Evolutionary conservation across 169 alveolate genomes (phyloP), one percentile per base, ranked within the genome.

Genomic region (Plasmodium ovale): DNA sequence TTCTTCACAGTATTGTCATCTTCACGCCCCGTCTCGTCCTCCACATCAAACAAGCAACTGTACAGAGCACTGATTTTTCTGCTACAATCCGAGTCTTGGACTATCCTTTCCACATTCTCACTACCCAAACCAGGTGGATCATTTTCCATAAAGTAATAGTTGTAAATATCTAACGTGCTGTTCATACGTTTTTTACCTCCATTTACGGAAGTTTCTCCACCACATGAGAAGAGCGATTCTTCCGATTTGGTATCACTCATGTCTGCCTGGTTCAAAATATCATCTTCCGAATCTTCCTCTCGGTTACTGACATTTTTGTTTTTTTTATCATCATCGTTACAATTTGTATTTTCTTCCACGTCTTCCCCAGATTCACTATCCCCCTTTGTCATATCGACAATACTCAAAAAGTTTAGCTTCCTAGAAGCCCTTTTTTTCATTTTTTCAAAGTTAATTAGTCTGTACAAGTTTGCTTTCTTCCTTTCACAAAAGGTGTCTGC

Each of bases 351-450:
- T 27, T 42, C 23, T 21, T 6, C 37, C 1, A 2, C 25, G 47
- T 71, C 89, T 27, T 12, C 79, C 1, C 23, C 31, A 44, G 71
- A 21, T 19, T 82, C 85, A 59, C 56, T 69, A 6, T 31, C 60
- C 33, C 31, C 49, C 3, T 53, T 82, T 27, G 72, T 5, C 31
- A 82, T 68, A 53, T 82, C 82, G n/a, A 82, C 72, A 51, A 82
- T 82, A 37, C 90, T 82, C 47, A 82, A 37, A 82, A 82, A 82
- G 25, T 82, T 82, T 29, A 82, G 27, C 39, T 82, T 82, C 27
- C 90, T 64, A 21, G 25, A 39, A 21, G 84, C 90, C 53, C 84
- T 82, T 58, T 67, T 82, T 68, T 82, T 64, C 23, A 82, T 19
- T 47, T 82, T 65, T 29, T 65, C 90, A 44, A 82, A 82, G 27